Evolutionary conservation across 192 early-diverging fungal genomes (phyloP), one percentile per base, ranked within the genome.

Genomic region (Gigaspora rosea): DNA sequence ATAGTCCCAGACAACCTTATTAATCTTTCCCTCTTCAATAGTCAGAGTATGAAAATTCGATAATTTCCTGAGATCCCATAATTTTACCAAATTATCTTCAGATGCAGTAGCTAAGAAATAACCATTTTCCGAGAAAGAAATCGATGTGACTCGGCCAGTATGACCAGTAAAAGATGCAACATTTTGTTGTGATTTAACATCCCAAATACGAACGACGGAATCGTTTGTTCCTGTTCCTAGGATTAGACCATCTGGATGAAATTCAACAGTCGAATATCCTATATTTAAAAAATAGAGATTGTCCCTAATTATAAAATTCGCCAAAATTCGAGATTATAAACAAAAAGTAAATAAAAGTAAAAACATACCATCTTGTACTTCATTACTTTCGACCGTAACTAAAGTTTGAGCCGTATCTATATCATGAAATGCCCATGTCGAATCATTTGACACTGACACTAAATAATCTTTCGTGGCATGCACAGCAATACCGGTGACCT

Each of bases 61-160:
- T 51, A 96, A 86, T 57, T 96, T 99, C 76, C 97, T 89, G 69
- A 99, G 86, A 86, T 99, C 96, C 97, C 97, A 99, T 64, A 97
- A 80, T 67, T 90, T 91, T 7, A 96, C 94, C 22, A 90, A 74
- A n/a, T 88, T 83, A 51, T 89, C 89, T 69, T 90, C 88, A 0
- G 90, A 86, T 33, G 86, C 86, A 20, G 96, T 92, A 13, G 93
- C 95, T 78, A 99, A 88, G 78, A 94, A 86, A 81, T 97, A 98
- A 50, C 97, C 97, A 82, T 97, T 97, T 73, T 97, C 96, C 62
- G 92, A 92, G 79, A 99, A 97, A 15, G 92, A 82, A 78, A 99
- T 81, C 22, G 91, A 88, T 57, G 85, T 89, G 76, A 95, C 85
- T 10, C 90, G 71, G 68, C 91, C 81, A 81, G 85, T 67, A 73